Evolutionary conservation across 306 rosid genomes (phyloP), one percentile per base, ranked within the genome.

Genomic region (Prunus salicina): DNA sequence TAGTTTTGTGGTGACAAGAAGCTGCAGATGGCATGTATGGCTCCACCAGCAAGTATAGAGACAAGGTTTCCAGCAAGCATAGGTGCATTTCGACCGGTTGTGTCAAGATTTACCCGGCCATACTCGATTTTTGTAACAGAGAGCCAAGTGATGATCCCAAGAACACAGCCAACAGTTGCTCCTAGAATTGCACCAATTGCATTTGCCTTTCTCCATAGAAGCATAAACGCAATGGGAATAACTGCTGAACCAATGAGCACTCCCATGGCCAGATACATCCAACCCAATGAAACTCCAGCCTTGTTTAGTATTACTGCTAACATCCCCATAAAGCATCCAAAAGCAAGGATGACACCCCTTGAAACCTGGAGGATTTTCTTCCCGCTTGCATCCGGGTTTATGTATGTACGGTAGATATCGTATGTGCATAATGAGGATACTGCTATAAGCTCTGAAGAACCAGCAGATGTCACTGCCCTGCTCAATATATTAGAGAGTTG

Each of bases 381-480:
- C 47, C 98, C 98, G 30, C 82, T 89, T 53, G 97, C 98, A 24
- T 87, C 64, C 2, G 96, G 98, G 74, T 93, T 87, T 81, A 93
- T 81, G 83, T 91, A 93, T 2, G 97, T 91, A 4, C 98, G 86
- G 76, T 93, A 93, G 69, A 93, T 84, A 60, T 94, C 97, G 62
- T 91, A 94, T 4, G 98, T 94, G 90, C 96, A 94, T 57, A 91
- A 71, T 28, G 98, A 91, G 11, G 91, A 88, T 22, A 91, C 97
- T 0, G 97, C 96, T 58, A 91, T 87, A 55, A 94, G 83, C 79
- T 94, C 98, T 2, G 98, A 91, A 19, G 97, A 94, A 76, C 98
- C 98, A 73, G 98, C 97, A 32, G 98, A 94, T 45, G 98, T 94
- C 84, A 94, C 97, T 32, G 96, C 96, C 97, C 98, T 94, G 89